A percentile compares a stretch with the other conserved stretches of the same genome.
These are phyloP conservation scores for Debaryomyces udenii DNA, from an alignment of 1,139 yeast species.

Conservation along the genomic window DNA sequence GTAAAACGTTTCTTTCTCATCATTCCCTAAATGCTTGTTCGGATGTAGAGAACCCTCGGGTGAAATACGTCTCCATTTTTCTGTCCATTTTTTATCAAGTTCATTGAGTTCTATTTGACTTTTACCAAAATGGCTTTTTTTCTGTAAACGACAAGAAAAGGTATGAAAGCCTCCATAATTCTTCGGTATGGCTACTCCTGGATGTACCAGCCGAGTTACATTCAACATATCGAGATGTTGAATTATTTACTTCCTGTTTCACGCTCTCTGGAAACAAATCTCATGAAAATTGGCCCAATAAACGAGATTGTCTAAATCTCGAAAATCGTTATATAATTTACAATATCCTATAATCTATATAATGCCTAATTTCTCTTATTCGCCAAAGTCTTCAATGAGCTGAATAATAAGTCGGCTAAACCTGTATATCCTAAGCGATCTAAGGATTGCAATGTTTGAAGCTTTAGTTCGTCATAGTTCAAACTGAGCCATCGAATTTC, in stretches of 20 bases:
- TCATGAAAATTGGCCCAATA: too few species aligned
- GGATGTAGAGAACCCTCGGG: constrained; percentile 49
- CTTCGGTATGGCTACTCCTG: neutral
- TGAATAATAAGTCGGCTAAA: constrained; percentile 46
- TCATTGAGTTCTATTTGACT: constrained; percentile 15
- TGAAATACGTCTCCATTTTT: constrained; percentile 49
- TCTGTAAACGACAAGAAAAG: neutral
- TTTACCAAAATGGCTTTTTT: neutral
- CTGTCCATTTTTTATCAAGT: constrained; percentile 56
- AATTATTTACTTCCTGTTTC: too few species aligned
- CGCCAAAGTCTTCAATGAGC: constrained; percentile 47
- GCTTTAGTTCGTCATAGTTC: constrained; percentile 41
- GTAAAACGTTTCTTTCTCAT: constrained; percentile 52
- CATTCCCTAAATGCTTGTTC: constrained; percentile 30
- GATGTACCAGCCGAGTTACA: neutral
- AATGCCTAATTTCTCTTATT: constrained; percentile 19
- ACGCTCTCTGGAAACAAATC: too few species aligned
- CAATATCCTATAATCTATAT: too few species aligned
- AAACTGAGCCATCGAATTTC: constrained; percentile 33
- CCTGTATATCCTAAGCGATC: constrained; percentile 44
- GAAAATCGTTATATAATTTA: too few species aligned
- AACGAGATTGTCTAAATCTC: too few species aligned
- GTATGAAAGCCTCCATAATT: neutral
- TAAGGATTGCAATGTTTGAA: constrained; percentile 38
- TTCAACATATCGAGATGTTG: too few species aligned